phyloP scores from a whole-genome alignment of 768 basidiomycete species.

The Mycena polygramma region DNA sequence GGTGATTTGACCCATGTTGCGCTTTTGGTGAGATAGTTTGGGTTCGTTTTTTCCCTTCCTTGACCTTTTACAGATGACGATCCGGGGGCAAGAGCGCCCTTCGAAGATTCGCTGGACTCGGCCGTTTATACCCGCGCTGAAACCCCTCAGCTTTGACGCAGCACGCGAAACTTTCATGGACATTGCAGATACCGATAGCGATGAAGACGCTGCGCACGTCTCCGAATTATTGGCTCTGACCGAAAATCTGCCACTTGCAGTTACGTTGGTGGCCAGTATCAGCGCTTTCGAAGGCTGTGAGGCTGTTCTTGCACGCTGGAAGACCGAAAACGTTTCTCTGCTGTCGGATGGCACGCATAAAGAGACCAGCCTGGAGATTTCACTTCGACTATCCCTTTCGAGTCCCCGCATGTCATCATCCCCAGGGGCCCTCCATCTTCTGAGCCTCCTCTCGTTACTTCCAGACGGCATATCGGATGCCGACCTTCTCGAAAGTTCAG shows the following conservation, averaged over 20 bases:
- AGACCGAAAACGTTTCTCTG: conserved; percentile 3
- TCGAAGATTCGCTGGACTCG: conserved; percentile 18
- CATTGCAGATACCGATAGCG: conserved; percentile 4
- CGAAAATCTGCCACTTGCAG: conserved; percentile 17
- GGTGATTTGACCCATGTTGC: conserved; percentile 3
- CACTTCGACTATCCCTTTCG: conserved; percentile 17
- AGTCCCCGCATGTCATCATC: conserved; percentile 13
- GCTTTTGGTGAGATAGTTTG: conserved; percentile 14
- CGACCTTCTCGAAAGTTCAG: not conserved
- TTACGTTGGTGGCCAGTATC: conserved; percentile 12
- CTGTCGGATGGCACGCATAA: conserved; percentile 14
- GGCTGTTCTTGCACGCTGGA: conserved; percentile 8
- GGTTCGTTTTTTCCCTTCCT: not conserved
- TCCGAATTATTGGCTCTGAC: conserved; percentile 7
- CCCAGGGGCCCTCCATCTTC: conserved; percentile 19
- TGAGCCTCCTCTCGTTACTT: conserved; percentile 15
- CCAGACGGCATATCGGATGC: conserved; percentile 14
- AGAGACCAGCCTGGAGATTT: conserved; percentile 4
- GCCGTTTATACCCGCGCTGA: conserved; percentile 9
- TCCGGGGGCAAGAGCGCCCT: conserved; percentile 20
- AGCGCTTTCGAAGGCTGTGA: conserved; percentile 2
- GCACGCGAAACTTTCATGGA: conserved; percentile 15
- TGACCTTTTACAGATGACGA: conserved; percentile 8
- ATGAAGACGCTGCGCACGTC: conserved; percentile 3
- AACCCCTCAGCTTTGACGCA: conserved; percentile 9